These are phyloP conservation scores for Crithidia expoeki DNA, from an alignment of 208 protist genomes.

Conservation along the genomic window DNA sequence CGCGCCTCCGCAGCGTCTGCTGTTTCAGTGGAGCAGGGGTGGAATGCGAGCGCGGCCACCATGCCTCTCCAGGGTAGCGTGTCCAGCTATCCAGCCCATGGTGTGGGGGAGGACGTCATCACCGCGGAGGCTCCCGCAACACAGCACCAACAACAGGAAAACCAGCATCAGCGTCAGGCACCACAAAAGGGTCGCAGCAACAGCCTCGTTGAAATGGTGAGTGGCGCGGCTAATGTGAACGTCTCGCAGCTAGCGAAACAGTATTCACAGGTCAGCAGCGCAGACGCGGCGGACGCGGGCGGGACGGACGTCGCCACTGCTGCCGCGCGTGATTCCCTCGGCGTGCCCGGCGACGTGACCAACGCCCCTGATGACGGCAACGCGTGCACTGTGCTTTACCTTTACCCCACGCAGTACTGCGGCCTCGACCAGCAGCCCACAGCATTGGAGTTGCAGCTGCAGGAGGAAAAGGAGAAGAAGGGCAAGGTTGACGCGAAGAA, in stretches of 20 bases:
- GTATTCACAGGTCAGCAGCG: constrained; percentile 10
- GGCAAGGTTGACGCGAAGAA: constrained; percentile 85
- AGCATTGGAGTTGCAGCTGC: constrained; percentile 65
- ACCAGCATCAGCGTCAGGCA: background rate
- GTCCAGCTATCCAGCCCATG: background rate
- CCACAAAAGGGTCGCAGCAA: background rate
- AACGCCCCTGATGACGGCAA: constrained; percentile 3
- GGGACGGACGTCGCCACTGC: background rate
- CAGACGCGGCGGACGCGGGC: background rate
- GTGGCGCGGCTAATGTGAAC: background rate
- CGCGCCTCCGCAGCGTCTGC: background rate
- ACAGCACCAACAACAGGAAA: background rate
- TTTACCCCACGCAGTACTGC: constrained; percentile 75
- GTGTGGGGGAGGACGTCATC: background rate
- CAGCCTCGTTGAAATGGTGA: background rate
- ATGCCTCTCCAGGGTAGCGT: background rate
- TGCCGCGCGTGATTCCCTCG: background rate
- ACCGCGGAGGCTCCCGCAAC: background rate
- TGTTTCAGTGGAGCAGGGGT: background rate
- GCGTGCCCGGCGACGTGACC: background rate
- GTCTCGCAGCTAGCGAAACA: background rate
- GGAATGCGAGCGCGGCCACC: constrained; percentile 5
- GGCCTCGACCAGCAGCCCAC: constrained; percentile 64
- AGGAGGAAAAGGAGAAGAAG: constrained; percentile 82
- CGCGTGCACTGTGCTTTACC: constrained; percentile 39